A percentile compares a stretch with the other conserved stretches of the same genome.
phyloP scores from a whole-genome alignment of 805 yeast genomes.

The Alloascoidea hylecoeti region DNA sequence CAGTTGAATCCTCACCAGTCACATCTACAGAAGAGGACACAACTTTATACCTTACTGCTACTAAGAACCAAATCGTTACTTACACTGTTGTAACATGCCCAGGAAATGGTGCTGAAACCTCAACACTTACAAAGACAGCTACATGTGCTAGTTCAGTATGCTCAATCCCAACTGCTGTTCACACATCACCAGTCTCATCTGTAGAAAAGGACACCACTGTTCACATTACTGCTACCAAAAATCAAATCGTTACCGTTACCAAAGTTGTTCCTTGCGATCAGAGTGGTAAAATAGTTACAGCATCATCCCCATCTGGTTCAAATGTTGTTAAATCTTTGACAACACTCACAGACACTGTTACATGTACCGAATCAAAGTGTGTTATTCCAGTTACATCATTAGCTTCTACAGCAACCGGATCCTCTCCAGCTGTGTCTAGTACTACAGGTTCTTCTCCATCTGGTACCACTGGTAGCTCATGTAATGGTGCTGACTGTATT shows the following conservation, averaged over 20 bases:
- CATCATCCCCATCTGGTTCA: too few species aligned
- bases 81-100: too few species aligned
- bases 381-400: not conserved
- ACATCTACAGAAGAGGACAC: too few species aligned
- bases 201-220: not conserved
- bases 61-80: too few species aligned
- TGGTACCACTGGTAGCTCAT: too few species aligned
- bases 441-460: not conserved
- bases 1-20: not conserved
- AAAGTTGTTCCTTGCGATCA: slow-evolving; percentile 1
- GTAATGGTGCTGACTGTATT: too few species aligned
- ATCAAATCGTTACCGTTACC: not conserved
- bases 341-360: not conserved
- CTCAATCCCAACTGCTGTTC: not conserved
- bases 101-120: too few species aligned
- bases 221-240: not conserved
- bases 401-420: not conserved
- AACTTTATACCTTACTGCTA: too few species aligned
- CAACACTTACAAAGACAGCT: too few species aligned
- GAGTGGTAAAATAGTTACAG: too few species aligned
- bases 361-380: not conserved
- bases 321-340: not conserved
- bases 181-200: not conserved
- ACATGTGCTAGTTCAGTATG: too few species aligned
- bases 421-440: not conserved